Evolutionary conservation across 805 yeast genomes (phyloP), one percentile per base, ranked within the genome.

Genomic region (Pichia ethanolica): DNA sequence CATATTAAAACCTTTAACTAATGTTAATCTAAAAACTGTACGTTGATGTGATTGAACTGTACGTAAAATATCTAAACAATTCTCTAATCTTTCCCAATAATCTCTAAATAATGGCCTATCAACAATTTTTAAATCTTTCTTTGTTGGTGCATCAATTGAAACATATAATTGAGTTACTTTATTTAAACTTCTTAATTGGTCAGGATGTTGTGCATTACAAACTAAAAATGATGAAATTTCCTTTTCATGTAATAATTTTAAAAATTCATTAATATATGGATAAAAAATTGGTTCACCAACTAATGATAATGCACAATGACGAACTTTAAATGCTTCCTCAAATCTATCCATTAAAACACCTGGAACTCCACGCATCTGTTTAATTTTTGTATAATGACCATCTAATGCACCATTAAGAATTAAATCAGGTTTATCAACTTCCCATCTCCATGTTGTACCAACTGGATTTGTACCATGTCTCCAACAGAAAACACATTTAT

Each of bases 391-490:
- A 66, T 90, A 90, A 64, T 89, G 97, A 4, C 96, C 96, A 55
- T 77, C 81, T 42, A 89, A 67, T 0, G 97, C 97, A 32, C 96
- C 96, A 42, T 86, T 79, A 49, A 89, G 63, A 45, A 89, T 87
- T 52, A 73, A 82, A 57, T 87, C 90, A 0, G 97, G 97, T 25
- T 84, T 82, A 65, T 89, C 97, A 12, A 89, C 86, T 60, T 89
- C 91, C 97, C 97, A 89, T 60, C 97, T 73, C 97, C 97, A 89
- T 52, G 84, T 83, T 32, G 95, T 89, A 14, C 96, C 96, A 2
- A 90, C 97, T 0, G 97, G 97, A 61, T 89, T 90, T 3, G 97
- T 89, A 44, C 97, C 97, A 66, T 89, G 97, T 64, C 97, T 78
- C 97, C 97, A 89, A 69, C 97, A 89, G 62, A 89, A 89, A 5